Evolutionary conservation across 176 grass and related monocot genomes (phyloP).

Genomic region (Rhynchospora tenuis): DNA sequence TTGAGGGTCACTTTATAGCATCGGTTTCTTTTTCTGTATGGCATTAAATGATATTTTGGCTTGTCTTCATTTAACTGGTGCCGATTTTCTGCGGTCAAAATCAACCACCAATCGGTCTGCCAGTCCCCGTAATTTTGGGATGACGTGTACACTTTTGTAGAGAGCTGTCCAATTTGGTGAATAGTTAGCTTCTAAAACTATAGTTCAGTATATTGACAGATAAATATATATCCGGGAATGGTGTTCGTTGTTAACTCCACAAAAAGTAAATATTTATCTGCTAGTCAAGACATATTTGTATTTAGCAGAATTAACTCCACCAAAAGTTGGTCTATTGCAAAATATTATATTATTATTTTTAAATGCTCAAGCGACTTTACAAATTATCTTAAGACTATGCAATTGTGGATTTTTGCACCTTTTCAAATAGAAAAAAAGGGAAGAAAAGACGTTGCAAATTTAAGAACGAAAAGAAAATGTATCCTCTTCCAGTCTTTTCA

Average conservation of each 20-base stretch:
- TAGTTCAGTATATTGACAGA: background rate
- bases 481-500: background rate
- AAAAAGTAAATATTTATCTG: no score
- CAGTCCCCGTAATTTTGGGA: background rate
- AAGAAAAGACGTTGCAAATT: background rate
- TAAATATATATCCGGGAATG: no score
- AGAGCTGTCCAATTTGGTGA: background rate
- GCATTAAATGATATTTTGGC: constrained; percentile 3
- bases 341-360: no score
- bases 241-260: no score
- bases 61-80: background rate
- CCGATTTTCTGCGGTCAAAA: background rate
- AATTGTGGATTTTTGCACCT: no score
- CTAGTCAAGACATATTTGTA: no score
- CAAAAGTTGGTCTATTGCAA: no score
- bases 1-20: background rate
- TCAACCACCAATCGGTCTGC: background rate
- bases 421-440: no score
- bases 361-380: no score
- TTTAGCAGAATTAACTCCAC: no score
- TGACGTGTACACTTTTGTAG: background rate
- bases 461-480: background rate
- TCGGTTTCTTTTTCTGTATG: background rate
- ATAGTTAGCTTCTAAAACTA: background rate
- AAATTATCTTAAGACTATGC: no score